Evolutionary conservation across 106 monocot genomes (phyloP).

Genomic region (Apostasia ramifera): DNA sequence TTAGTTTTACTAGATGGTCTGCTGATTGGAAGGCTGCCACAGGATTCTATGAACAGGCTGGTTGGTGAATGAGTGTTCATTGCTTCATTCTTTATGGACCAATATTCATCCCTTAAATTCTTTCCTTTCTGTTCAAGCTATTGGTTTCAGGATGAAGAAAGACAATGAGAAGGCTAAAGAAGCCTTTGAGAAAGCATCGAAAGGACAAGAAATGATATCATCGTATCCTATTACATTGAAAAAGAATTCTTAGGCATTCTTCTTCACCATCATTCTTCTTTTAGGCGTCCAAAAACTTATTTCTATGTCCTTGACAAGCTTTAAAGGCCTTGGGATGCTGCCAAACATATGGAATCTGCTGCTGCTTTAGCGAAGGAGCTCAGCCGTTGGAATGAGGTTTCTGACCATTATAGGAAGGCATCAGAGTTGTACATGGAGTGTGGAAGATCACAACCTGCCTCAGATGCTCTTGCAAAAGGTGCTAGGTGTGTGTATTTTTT

Average conservation of each 20-base stretch:
- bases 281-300: neutral
- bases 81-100: neutral
- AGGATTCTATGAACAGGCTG: constrained; percentile 20
- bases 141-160: constrained; percentile 61
- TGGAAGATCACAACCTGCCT: constrained; percentile 95
- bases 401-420: constrained; percentile 75
- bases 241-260: neutral
- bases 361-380: constrained; percentile 88
- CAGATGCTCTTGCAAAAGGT: constrained; percentile 94
- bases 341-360: constrained; percentile 98
- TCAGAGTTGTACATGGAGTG: constrained; percentile 89
- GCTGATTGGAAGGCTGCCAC: constrained; percentile 27
- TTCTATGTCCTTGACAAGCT: constrained; percentile 30
- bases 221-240: constrained; percentile 49
- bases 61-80: constrained; percentile 3
- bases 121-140: constrained; percentile 54
- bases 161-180: constrained; percentile 84
- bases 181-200: constrained; percentile 98
- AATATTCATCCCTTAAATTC: constrained; percentile 1
- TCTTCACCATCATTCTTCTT: neutral
- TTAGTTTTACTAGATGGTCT: constrained; percentile 30
- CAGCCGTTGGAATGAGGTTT: constrained; percentile 78
- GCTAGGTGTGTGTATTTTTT: constrained; percentile 46
- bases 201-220: constrained; percentile 95
- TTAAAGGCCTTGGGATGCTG: constrained; percentile 97